Base-by-base conservation (phyloP, 805 yeast species). In the Candida loeiensis region DNA sequence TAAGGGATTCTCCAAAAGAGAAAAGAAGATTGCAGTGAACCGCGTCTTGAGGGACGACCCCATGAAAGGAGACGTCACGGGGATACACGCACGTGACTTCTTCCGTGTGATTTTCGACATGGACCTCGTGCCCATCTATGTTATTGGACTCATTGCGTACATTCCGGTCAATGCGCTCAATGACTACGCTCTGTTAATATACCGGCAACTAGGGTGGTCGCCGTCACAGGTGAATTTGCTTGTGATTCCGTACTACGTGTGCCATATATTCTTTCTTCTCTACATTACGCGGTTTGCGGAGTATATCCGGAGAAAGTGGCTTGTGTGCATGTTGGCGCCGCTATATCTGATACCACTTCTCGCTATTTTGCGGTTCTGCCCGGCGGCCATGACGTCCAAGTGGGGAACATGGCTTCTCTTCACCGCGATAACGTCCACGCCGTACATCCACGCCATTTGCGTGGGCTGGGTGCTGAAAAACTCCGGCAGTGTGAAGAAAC, bases 401-500 rank as follows among this genome's bases (percentile, higher is more conserved):
- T 71, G 77, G 77, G 70, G 69, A 9, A 66, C 75, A 2, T 70
- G 60, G 51, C 65, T 61, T 2, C 34, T 73, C 20, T 54, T 64
- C 12, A 56, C 70, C 0, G 36, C 67, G 13, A 45, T 66, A n/a
- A 54, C 76, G 22, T 72, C 72, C 13, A 61, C 66, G 27, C 76
- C 80, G 0, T 71, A 71, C 32, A 61, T 71, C 9, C 80, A 78
- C 62, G 77, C 84, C 1, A 56, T 80, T 37, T 63, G 74, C 43
- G 80, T 78, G 19, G 64, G 76, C 20, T 77, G 85, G 80, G 73
- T 79, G 43, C 79, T 88, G 1, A 57, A 76, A 19, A 81, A 81
- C 49, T 71, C 85, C 6, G 75, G 77, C 53, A 67, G 81, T 1
- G 83, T 82, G 16, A 61, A 80, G 14, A 66, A 77, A 2, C 64